phyloP scores from a whole-genome alignment of 257 asterid genomes.

The Rehmannia glutinosa region DNA sequence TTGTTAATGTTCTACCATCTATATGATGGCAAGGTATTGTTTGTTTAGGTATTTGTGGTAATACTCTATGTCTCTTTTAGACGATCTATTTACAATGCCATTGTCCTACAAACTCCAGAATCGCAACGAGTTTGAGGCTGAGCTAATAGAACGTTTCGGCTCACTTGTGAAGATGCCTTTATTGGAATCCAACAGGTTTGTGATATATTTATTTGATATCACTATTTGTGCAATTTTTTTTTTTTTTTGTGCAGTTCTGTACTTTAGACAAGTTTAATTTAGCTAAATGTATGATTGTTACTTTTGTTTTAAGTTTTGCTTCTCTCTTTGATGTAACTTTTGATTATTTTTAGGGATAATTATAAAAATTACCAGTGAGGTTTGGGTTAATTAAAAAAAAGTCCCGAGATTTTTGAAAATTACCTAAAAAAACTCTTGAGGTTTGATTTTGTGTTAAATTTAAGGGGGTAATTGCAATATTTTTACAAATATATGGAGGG shows the following conservation, averaged over 20 bases:
- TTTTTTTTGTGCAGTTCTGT: conserved; percentile 7
- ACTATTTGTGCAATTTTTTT: not conserved
- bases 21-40: conserved; percentile 87
- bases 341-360: not conserved
- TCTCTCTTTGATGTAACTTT: not conserved
- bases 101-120: conserved; percentile 44
- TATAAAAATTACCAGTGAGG: no score
- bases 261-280: not conserved
- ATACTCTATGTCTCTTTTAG: not conserved
- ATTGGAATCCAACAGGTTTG: conserved; percentile 66
- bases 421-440: no score
- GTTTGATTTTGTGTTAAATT: no score
- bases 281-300: not conserved
- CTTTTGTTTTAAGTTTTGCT: not conserved
- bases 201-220: conserved; percentile 2
- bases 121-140: conserved; percentile 77
- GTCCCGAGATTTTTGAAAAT: no score
- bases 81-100: conserved; percentile 5
- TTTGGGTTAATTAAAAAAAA: no score
- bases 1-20: conserved; percentile 89
- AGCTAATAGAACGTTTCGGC: conserved; percentile 87
- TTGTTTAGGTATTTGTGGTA: not conserved
- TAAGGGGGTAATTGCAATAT: no score
- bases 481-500: no score
- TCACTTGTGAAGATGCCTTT: conserved; percentile 90